Percentiles rank a stretch among this genome's conserved stretches.
phyloP scores from a whole-genome alignment of 78 protist species.

The Dictyostelium citrinum region DNA sequence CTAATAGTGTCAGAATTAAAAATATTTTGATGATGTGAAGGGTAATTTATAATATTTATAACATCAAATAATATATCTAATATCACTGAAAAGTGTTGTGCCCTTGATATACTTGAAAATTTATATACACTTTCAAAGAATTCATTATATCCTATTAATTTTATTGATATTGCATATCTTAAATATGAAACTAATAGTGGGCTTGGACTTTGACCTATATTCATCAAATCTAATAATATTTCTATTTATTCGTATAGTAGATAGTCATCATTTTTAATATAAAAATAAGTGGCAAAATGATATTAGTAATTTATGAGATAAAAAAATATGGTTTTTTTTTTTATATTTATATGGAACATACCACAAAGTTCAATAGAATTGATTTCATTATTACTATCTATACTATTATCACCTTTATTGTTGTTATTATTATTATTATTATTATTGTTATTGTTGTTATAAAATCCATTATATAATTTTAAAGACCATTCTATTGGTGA shows the following conservation, averaged over 20 bases:
- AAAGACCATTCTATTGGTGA: constrained; percentile 46
- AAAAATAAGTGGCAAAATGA: no score
- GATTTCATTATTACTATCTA: background rate
- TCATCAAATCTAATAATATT: constrained; percentile 28
- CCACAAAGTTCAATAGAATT: background rate
- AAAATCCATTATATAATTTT: background rate
- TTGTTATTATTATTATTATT: background rate
- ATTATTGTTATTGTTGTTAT: background rate
- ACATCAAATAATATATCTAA: constrained; percentile 1
- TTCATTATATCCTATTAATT: constrained; percentile 6
- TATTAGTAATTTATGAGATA: no score
- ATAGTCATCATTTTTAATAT: background rate
- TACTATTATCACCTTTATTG: background rate
- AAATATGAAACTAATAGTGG: constrained; percentile 55
- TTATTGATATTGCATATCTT: constrained; percentile 49
- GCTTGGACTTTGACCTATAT: constrained; percentile 46
- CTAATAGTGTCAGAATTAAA: background rate
- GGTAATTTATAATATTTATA: background rate
- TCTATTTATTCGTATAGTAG: background rate
- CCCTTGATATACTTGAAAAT: background rate
- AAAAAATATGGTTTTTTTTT: no score
- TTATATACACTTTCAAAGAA: background rate
- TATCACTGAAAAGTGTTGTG: constrained; percentile 13
- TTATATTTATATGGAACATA: background rate
- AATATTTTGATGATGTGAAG: background rate